Percentiles rank a stretch among this genome's conserved stretches.
Conservation (phyloP, 805 yeast genomes). For the Ogataea ganodermae region DNA sequence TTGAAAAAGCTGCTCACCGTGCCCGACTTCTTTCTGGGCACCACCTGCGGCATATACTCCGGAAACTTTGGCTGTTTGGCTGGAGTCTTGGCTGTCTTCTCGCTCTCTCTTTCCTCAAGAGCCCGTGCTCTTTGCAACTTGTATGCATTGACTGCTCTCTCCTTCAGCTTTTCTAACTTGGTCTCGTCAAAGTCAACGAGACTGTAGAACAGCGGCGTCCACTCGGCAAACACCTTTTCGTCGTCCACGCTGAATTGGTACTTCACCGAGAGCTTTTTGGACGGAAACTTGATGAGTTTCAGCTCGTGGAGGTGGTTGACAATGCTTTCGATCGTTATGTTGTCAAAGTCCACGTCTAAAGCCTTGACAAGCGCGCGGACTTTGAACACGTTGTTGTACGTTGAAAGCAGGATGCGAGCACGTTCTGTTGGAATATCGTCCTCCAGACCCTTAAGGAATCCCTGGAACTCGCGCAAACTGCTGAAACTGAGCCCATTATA, state of each 20-base stretch:
- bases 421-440: constrained; percentile 12
- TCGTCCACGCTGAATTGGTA: constrained; percentile 24
- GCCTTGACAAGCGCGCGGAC: constrained; percentile 12
- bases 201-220: constrained; percentile 19
- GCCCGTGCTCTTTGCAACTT: constrained; percentile 2
- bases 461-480: constrained; percentile 13
- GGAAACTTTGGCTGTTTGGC: background rate
- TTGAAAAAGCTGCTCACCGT: constrained; percentile 5
- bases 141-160: constrained; percentile 5
- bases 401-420: constrained; percentile 12
- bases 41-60: constrained; percentile 1
- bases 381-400: constrained; percentile 15
- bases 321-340: constrained; percentile 20
- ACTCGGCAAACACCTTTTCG: constrained; percentile 15
- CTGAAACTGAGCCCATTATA: constrained; percentile 14
- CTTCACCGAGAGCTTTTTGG: constrained; percentile 12
- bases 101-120: constrained; percentile 2
- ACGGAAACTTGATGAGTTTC: constrained; percentile 20
- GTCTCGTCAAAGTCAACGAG: constrained; percentile 12
- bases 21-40: constrained; percentile 6
- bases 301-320: constrained; percentile 18
- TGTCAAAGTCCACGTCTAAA: constrained; percentile 13
- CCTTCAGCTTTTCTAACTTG: background rate
- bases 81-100: background rate
- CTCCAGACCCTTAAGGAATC: constrained; percentile 9